Evolutionary conservation across 768 basidiomycete species (phyloP).

Genomic region (Lanmaoa pseudosensibilis): DNA sequence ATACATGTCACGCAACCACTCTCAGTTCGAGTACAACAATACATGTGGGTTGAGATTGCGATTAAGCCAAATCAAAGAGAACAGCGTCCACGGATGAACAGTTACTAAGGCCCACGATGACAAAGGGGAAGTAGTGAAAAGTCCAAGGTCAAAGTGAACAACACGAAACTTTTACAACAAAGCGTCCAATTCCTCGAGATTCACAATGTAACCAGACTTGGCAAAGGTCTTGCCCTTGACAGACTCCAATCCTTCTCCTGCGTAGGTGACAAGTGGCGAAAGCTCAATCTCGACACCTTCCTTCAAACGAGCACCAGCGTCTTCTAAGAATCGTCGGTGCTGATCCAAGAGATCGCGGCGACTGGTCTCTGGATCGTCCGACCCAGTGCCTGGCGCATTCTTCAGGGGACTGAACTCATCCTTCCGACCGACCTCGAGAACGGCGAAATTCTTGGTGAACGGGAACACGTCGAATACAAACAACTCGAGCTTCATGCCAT

Average conservation of each 20-base stretch:
- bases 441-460: slow-evolving; percentile 76
- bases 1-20: slow-evolving; percentile 16
- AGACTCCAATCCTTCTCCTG: slow-evolving; percentile 84
- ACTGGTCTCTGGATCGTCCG: slow-evolving; percentile 90
- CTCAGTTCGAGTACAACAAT: slow-evolving; percentile 11
- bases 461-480: slow-evolving; percentile 99
- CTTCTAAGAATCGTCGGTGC: slow-evolving; percentile 80
- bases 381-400: slow-evolving; percentile 90
- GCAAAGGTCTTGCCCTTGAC: slow-evolving; percentile 77
- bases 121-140: slow-evolving; percentile 1
- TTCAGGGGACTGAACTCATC: slow-evolving; percentile 98
- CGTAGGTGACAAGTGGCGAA: slow-evolving; percentile 84
- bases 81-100: neutral
- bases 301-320: slow-evolving; percentile 69
- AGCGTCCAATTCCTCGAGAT: slow-evolving; percentile 69
- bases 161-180: slow-evolving; percentile 43
- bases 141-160: slow-evolving; percentile 3
- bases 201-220: slow-evolving; percentile 68
- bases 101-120: slow-evolving; percentile 1
- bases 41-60: slow-evolving; percentile 1
- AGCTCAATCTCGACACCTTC: slow-evolving; percentile 87
- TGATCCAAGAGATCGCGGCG: slow-evolving; percentile 86
- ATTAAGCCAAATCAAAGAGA: neutral
- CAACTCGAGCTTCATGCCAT: slow-evolving; percentile 98
- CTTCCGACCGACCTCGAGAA: slow-evolving; percentile 82